These are phyloP conservation scores for Ceratocystiopsis sp. DNA, from an alignment of 2,329 filamentous ascomycete species.

Conservation along the genomic window DNA sequence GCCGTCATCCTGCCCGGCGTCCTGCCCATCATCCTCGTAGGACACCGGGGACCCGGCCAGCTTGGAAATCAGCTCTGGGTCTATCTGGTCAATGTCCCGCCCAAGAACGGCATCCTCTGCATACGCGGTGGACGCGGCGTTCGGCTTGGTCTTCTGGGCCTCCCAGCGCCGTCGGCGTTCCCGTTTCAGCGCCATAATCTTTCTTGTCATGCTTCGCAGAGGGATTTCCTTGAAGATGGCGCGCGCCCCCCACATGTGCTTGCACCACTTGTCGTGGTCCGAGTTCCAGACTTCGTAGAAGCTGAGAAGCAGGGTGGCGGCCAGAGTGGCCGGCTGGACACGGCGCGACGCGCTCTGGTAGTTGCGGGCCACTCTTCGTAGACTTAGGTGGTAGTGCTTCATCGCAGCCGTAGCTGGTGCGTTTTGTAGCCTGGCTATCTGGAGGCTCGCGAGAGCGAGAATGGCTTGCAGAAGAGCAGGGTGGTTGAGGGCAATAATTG, in stretches of 20 bases:
- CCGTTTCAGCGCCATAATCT: slow-evolving; percentile 48
- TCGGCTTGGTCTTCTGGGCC: slow-evolving; percentile 17
- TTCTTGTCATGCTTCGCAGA: slow-evolving; percentile 53
- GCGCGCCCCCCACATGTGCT: slow-evolving; percentile 70
- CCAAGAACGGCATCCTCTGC: slow-evolving; percentile 1
- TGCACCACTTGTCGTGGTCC: slow-evolving; percentile 91
- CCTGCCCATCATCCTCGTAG: slow-evolving; percentile 19
- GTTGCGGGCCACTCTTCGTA: slow-evolving; percentile 61
- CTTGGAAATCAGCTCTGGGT: slow-evolving; percentile 23
- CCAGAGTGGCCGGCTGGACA: slow-evolving; percentile 65
- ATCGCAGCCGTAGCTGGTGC: slow-evolving; percentile 63
- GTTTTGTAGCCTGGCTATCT: slow-evolving; percentile 68
- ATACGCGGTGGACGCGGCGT: not conserved
- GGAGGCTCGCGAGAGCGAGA: slow-evolving; percentile 68
- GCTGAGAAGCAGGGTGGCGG: slow-evolving; percentile 67
- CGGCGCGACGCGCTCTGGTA: slow-evolving; percentile 53
- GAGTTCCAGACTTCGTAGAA: slow-evolving; percentile 93
- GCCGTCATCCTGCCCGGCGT: too few relatives aligned
- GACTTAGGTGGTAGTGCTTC: slow-evolving; percentile 79
- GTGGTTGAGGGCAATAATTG: slow-evolving; percentile 65
- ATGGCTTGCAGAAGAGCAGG: slow-evolving; percentile 84
- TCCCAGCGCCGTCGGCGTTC: slow-evolving; percentile 10
- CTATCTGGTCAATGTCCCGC: slow-evolving; percentile 21
- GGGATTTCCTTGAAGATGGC: slow-evolving; percentile 73
- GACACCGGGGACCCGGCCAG: slow-evolving; percentile 23